These are phyloP conservation scores for Cicer pinnatifidum DNA, from an alignment of 306 rosid species.

Conservation along the genomic window DNA sequence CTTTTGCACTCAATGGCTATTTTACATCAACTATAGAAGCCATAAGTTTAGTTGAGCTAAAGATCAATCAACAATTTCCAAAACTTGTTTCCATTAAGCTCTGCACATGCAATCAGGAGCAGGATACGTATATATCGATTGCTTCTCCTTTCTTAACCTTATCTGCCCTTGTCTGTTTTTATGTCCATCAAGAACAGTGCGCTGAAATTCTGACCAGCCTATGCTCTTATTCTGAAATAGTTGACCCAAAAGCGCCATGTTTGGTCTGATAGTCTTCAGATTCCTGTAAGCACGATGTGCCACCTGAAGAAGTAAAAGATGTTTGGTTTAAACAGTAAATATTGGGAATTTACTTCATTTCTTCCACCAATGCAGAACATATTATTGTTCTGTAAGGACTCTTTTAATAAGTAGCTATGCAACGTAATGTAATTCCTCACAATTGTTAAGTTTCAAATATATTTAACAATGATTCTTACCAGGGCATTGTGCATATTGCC, in stretches of 20 bases:
- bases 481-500: conserved; percentile 99
- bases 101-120: conserved; percentile 96
- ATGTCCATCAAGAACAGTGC: conserved; percentile 72
- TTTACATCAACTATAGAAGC: conserved; percentile 7
- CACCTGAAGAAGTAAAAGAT: conserved; percentile 57
- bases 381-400: conserved; percentile 20
- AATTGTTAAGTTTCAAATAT: conserved; percentile 30
- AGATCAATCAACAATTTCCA: conserved; percentile 29
- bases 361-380: conserved; percentile 26
- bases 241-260: conserved; percentile 81
- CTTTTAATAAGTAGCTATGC: conserved; percentile 15
- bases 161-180: conserved; percentile 82
- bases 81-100: conserved; percentile 49
- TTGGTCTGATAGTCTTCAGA: conserved; percentile 92
- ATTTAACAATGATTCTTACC: conserved; percentile 54
- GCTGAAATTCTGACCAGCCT: conserved; percentile 76
- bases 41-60: conserved; percentile 8
- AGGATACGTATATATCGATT: conserved; percentile 92
- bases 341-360: conserved; percentile 38
- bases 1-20: background rate
- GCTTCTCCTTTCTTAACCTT: conserved; percentile 83
- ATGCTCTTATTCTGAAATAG: conserved; percentile 83
- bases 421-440: background rate
- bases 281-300: conserved; percentile 83
- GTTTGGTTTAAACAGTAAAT: conserved; percentile 24